These are phyloP conservation scores for Haematococcus sp. DNA, from an alignment of 139 green algal species.

Conservation along the genomic window DNA sequence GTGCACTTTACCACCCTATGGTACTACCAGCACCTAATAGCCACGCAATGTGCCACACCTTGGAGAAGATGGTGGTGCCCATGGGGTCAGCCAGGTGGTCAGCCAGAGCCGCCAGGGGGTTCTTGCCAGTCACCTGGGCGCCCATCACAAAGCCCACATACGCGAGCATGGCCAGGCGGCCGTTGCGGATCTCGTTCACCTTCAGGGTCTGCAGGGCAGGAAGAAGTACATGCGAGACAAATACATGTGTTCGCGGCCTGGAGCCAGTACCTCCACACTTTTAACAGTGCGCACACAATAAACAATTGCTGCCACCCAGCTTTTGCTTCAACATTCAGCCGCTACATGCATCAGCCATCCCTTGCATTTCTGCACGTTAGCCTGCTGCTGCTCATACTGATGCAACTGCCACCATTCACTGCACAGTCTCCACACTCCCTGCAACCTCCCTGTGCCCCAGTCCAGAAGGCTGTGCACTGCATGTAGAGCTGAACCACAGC, in stretches of 20 bases:
- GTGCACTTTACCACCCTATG: background rate
- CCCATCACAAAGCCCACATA: conserved; percentile 58
- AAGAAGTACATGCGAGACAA: background rate
- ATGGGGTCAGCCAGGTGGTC: conserved; percentile 75
- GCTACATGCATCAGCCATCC: no score
- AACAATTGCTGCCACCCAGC: no score
- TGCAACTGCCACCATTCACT: no score
- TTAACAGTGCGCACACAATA: no score
- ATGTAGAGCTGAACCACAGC: no score
- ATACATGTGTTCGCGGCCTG: no score
- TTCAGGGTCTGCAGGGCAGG: conserved; percentile 67
- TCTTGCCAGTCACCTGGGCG: conserved; percentile 70
- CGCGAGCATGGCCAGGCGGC: conserved; percentile 78
- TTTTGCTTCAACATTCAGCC: no score
- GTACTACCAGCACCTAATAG: background rate
- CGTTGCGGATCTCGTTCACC: conserved; percentile 98
- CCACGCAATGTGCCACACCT: conserved; percentile 8
- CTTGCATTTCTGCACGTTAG: no score
- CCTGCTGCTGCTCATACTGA: no score
- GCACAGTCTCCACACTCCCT: no score
- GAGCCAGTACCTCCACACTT: background rate
- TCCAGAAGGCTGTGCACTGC: no score
- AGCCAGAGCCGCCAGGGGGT: conserved; percentile 62
- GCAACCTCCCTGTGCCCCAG: no score
- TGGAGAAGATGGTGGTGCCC: conserved; percentile 72